Conservation (phyloP, 2,329 filamentous ascomycete species). For the Colletotrichum acutatum region DNA sequence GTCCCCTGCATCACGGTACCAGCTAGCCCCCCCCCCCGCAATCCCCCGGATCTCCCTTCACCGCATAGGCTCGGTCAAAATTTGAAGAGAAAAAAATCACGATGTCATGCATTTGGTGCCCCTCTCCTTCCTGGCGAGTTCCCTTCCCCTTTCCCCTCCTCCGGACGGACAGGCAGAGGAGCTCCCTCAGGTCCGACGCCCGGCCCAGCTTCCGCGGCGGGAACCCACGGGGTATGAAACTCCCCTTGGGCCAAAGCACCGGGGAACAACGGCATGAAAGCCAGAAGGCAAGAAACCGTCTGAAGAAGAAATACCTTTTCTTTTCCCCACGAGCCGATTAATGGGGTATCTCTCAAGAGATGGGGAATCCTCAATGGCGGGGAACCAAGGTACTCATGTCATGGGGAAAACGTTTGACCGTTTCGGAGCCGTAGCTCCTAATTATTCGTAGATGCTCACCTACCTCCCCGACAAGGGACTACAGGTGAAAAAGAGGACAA, state of each 20-base stretch:
- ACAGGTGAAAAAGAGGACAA: neutral
- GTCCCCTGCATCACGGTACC: neutral
- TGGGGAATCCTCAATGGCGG: neutral
- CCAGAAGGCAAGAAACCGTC: conserved; percentile 4
- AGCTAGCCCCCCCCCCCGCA: too few relatives aligned
- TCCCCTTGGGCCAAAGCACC: conserved; percentile 13
- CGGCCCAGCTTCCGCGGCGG: conserved; percentile 1
- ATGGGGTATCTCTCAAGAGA: conserved; percentile 3
- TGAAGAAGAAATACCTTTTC: neutral
- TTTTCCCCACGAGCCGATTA: neutral
- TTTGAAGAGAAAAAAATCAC: neutral
- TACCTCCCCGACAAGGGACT: neutral
- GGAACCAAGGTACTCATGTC: too few relatives aligned
- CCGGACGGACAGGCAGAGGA: neutral
- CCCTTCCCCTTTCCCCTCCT: neutral
- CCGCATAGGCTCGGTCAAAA: neutral
- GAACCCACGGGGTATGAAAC: conserved; percentile 18
- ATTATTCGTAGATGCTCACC: conserved; percentile 4
- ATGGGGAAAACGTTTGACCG: neutral
- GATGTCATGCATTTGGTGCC: neutral
- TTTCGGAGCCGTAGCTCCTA: conserved; percentile 6
- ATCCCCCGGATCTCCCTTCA: neutral
- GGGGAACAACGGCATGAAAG: conserved; percentile 7
- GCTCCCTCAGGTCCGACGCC: neutral
- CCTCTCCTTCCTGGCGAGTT: neutral